A percentile compares a stretch with the other conserved stretches of the same genome.
These are phyloP conservation scores for Amanita thiersii DNA, from an alignment of 768 basidiomycete genomes.

Conservation along the genomic window DNA sequence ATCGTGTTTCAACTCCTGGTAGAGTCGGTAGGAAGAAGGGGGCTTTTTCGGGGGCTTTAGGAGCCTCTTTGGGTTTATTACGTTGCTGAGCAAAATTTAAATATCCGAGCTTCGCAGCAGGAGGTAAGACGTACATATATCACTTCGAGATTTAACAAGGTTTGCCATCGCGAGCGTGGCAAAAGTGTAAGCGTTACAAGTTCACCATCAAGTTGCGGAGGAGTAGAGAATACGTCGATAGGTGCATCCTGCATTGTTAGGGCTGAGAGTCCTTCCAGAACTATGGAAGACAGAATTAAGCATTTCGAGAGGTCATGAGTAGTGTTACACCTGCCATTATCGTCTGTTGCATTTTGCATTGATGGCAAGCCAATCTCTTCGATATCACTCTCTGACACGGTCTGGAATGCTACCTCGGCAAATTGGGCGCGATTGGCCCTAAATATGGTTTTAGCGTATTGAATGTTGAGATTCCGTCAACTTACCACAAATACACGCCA, in stretches of 20 bases:
- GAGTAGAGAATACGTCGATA: slow-evolving; percentile 69
- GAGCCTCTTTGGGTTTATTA: slow-evolving; percentile 94
- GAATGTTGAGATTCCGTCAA: neutral
- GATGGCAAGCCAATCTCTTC: slow-evolving; percentile 68
- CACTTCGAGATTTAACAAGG: slow-evolving; percentile 90
- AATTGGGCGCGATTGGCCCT: slow-evolving; percentile 98
- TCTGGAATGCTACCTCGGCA: slow-evolving; percentile 72
- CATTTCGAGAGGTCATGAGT: neutral
- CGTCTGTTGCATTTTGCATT: slow-evolving; percentile 75
- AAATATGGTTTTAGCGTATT: slow-evolving; percentile 9
- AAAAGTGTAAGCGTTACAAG: slow-evolving; percentile 90
- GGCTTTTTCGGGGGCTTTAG: slow-evolving; percentile 90
- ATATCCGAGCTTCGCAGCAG: neutral
- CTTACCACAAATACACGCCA: slow-evolving; percentile 90
- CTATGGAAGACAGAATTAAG: slow-evolving; percentile 25
- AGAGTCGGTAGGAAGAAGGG: slow-evolving; percentile 97
- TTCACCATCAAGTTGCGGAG: slow-evolving; percentile 83
- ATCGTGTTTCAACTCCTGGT: slow-evolving; percentile 79
- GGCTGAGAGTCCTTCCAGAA: slow-evolving; percentile 63
- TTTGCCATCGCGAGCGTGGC: slow-evolving; percentile 93
- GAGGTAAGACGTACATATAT: slow-evolving; percentile 58
- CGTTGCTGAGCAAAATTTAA: slow-evolving; percentile 52
- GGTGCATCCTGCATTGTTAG: slow-evolving; percentile 53
- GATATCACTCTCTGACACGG: slow-evolving; percentile 71
- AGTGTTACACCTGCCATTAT: slow-evolving; percentile 50